These are phyloP conservation scores for Metroxylon sagu DNA, from an alignment of 176 grass and related monocot genomes.

Conservation along the genomic window DNA sequence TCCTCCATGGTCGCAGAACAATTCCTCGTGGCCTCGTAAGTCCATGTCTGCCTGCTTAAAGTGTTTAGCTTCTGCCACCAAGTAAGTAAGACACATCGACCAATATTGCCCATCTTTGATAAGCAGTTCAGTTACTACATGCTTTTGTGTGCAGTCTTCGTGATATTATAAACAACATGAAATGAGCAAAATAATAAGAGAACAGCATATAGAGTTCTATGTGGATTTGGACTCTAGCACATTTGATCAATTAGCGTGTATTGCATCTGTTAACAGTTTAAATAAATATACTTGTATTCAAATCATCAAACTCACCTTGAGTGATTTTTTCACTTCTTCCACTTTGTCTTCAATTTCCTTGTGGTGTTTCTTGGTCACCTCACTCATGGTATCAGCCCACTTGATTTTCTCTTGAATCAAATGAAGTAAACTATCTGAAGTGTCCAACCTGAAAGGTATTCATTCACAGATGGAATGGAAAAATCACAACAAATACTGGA, in stretches of 20 bases:
- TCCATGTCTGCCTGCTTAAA: constrained; percentile 95
- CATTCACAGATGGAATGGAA: no score
- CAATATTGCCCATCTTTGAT: constrained; percentile 60
- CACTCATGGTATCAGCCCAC: constrained; percentile 88
- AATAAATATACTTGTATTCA: constrained; percentile 1
- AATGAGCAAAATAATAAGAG: constrained; percentile 2
- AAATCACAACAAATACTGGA: no score
- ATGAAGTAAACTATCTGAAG: constrained; percentile 78
- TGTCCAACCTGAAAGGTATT: constrained; percentile 52
- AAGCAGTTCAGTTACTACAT: constrained; percentile 32
- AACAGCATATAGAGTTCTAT: neutral
- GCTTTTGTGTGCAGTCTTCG: constrained; percentile 12
- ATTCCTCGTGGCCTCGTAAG: constrained; percentile 66
- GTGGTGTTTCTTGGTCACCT: constrained; percentile 72
- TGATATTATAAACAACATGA: neutral
- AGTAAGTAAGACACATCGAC: constrained; percentile 83
- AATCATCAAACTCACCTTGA: constrained; percentile 73
- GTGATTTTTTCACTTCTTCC: constrained; percentile 94
- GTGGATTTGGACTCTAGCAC: neutral
- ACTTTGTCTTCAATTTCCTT: constrained; percentile 92
- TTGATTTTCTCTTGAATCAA: constrained; percentile 99
- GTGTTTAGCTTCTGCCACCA: constrained; percentile 94
- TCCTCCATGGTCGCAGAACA: constrained; percentile 83
- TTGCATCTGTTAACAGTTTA: no score
- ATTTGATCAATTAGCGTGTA: neutral